These are phyloP conservation scores for Drechslera avenae DNA, from an alignment of 2,329 filamentous ascomycete species.

Conservation along the genomic window DNA sequence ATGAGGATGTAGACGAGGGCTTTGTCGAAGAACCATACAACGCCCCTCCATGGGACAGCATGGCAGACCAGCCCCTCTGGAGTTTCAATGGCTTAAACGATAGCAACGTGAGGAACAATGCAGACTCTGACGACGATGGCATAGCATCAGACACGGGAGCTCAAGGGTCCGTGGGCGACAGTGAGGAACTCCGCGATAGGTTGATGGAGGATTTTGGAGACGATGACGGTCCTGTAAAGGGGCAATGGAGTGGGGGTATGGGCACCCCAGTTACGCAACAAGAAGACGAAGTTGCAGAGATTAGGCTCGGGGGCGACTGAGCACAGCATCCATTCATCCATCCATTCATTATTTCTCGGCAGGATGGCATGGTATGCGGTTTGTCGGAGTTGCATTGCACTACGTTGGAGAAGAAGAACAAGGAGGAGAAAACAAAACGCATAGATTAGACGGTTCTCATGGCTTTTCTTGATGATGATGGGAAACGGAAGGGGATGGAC, in stretches of 20 bases:
- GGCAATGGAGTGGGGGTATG: constrained; percentile 3
- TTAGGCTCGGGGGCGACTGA: constrained; percentile 9
- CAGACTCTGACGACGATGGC: constrained; percentile 11
- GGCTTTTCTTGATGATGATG: background rate
- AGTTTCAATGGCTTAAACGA: constrained; percentile 22
- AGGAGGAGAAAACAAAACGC: background rate
- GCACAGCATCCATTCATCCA: background rate
- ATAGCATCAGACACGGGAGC: constrained; percentile 9
- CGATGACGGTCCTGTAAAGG: constrained; percentile 4
- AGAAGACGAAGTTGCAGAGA: constrained; percentile 13
- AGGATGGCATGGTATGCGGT: background rate
- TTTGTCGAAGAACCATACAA: constrained; percentile 12
- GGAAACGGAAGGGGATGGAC: background rate
- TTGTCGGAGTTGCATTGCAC: too few relatives aligned
- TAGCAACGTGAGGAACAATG: constrained; percentile 21
- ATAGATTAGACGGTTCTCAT: background rate
- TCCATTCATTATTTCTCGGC: background rate
- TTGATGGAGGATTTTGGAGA: constrained; percentile 12
- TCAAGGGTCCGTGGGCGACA: constrained; percentile 4
- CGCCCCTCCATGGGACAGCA: constrained; percentile 9
- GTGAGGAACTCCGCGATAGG: constrained; percentile 6
- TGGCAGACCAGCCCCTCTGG: constrained; percentile 26
- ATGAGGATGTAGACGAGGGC: constrained; percentile 28
- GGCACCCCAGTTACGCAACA: constrained; percentile 9
- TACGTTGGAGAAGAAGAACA: too few relatives aligned